Conservation (phyloP, 768 basidiomycete species). For the Boletus speciosus region DNA sequence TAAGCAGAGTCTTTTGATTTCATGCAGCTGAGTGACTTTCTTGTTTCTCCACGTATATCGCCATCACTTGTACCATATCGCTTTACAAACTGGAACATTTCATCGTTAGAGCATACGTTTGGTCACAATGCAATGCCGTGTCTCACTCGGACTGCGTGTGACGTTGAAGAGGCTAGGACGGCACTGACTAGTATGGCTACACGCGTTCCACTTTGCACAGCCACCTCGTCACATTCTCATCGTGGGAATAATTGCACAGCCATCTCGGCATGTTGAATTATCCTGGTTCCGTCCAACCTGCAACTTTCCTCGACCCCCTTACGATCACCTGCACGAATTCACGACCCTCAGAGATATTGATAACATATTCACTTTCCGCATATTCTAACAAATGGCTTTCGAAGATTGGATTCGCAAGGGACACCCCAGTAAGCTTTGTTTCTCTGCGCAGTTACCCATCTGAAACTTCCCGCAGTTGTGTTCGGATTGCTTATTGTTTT, state of each 20-base stretch:
- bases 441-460: not conserved
- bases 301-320: not conserved
- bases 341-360: conserved; percentile 19
- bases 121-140: not conserved
- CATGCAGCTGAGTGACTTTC: not conserved
- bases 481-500: conserved; percentile 51
- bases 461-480: conserved; percentile 43
- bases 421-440: conserved; percentile 47
- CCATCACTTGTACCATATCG: conserved; percentile 19
- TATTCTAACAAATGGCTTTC: conserved; percentile 32
- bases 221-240: conserved; percentile 12
- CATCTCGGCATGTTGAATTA: conserved; percentile 22
- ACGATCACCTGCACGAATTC: conserved; percentile 26
- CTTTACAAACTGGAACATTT: conserved; percentile 7
- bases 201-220: too few species aligned
- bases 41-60: conserved; percentile 6
- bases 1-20: conserved; percentile 27
- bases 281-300: conserved; percentile 8
- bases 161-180: not conserved
- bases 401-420: conserved; percentile 47
- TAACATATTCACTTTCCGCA: conserved; percentile 10
- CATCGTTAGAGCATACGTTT: not conserved
- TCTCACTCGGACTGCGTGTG: not conserved
- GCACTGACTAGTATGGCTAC: too few species aligned
- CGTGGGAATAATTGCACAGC: conserved; percentile 23